Conservation (phyloP, 2,329 filamentous ascomycete species). For the Calonectria fujianensis region DNA sequence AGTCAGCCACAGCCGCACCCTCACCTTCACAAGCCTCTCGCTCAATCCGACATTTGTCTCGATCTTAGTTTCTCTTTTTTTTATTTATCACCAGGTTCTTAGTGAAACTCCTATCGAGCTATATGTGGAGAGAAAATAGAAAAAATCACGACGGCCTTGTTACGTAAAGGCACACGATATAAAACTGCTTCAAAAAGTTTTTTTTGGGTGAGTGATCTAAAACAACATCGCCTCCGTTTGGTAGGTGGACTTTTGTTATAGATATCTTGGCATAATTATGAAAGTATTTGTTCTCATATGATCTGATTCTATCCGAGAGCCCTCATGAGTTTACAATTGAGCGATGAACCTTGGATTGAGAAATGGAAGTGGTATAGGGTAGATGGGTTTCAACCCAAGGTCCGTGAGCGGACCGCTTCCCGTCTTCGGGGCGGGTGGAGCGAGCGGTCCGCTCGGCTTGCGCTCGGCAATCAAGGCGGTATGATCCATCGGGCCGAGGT, state of each 20-base stretch:
- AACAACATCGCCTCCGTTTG: too few species aligned
- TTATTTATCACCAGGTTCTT: too few species aligned
- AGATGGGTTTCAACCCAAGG: not conserved
- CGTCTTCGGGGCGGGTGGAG: not conserved
- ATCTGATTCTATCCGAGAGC: not conserved
- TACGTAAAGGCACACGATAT: too few species aligned
- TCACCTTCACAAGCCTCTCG: not conserved
- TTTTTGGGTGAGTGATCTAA: too few species aligned
- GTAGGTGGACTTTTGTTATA: too few species aligned
- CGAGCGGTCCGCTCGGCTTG: conserved; percentile 21
- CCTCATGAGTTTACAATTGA: not conserved
- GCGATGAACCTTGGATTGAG: not conserved
- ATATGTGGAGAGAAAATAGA: too few species aligned
- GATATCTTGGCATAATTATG: too few species aligned
- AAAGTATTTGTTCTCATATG: not conserved
- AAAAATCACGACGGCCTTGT: too few species aligned
- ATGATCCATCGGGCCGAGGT: conserved; percentile 17
- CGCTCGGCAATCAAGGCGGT: not conserved
- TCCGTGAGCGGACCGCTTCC: conserved; percentile 7
- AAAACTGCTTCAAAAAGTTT: too few species aligned
- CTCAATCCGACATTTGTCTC: not conserved
- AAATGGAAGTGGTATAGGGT: not conserved
- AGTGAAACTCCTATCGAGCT: too few species aligned
- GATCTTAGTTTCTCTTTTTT: not conserved
- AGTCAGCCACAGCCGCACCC: not conserved